Evolutionary conservation across 1,284 basidiomycete species (phyloP), one percentile per base, ranked within the genome.

Genomic region (Melampsora americana): DNA sequence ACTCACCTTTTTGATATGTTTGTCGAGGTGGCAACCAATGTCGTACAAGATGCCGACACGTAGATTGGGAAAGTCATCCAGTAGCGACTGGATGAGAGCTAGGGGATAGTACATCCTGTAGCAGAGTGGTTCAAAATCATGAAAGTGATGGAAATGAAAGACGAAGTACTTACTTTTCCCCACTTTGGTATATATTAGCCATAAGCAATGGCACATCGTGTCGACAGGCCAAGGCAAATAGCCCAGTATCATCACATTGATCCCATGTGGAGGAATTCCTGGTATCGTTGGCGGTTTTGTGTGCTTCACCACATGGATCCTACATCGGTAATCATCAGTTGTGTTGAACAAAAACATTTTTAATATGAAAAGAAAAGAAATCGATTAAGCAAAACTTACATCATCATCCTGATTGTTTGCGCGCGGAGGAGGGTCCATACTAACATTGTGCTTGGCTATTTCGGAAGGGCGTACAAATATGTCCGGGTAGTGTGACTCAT

Each of bases 1-100:
- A n/a, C n/a, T n/a, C 14, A 69, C 68, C 53, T 59, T 69, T 60
- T 26, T 69, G 14, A 69, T 23, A 60, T 69, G 68, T 44, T 39
- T 35, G 16, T 69, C 50, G 9, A 69, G 42, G 16, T 69, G 68
- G 20, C 48, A 69, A n/a, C 68, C 50, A n/a, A n/a, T n/a, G n/a
- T n/a, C n/a, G n/a, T n/a, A n/a, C n/a, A n/a, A n/a, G n/a, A n/a
- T n/a, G n/a, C n/a, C n/a, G n/a, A n/a, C n/a, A n/a, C n/a, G n/a
- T n/a, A n/a, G n/a, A n/a, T n/a, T n/a, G n/a, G n/a, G n/a, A n/a
- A n/a, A n/a, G n/a, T n/a, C n/a, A n/a, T n/a, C n/a, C n/a, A n/a
- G n/a, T n/a, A n/a, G n/a, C n/a, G n/a, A n/a, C n/a, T n/a, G n/a
- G n/a, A n/a, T n/a, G n/a, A n/a, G n/a, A n/a, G n/a, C n/a, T n/a